Percentiles rank a stretch among this genome's conserved stretches.
Conservation (phyloP, 495 filamentous ascomycete genomes). For the Glutinoglossum americanum region DNA sequence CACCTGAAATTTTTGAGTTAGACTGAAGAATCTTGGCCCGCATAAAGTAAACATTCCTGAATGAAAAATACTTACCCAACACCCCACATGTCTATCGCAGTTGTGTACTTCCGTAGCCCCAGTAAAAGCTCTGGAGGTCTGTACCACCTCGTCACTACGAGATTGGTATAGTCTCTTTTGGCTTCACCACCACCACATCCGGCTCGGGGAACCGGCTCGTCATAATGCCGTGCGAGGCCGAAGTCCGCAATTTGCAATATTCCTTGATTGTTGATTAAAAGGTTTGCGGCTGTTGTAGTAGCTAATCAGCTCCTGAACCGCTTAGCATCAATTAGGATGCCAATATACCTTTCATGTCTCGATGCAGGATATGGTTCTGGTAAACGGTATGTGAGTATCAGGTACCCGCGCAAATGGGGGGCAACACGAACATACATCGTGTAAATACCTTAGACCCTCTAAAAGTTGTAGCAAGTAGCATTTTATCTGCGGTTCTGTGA, state of each 20-base stretch:
- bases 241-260: conserved; percentile 96
- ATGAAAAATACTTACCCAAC: conserved; percentile 43
- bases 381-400: conserved; percentile 2
- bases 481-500: conserved; percentile 82
- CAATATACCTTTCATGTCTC: conserved; percentile 70
- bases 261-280: conserved; percentile 86
- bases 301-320: conserved; percentile 11
- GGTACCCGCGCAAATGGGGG: not conserved
- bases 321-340: not conserved
- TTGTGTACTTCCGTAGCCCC: conserved; percentile 69
- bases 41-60: not conserved
- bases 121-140: conserved; percentile 83
- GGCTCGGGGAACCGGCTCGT: conserved; percentile 57
- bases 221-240: conserved; percentile 80
- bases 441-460: conserved; percentile 72
- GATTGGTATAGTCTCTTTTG: conserved; percentile 70
- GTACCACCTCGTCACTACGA: conserved; percentile 96
- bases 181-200: conserved; percentile 73
- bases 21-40: not conserved
- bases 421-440: conserved; percentile 31
- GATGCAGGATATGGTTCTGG: conserved; percentile 65
- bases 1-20: conserved; percentile 32
- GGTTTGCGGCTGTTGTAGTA: conserved; percentile 48
- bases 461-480: conserved; percentile 93
- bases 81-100: conserved; percentile 96